A percentile compares a stretch with the other conserved stretches of the same genome.
These are phyloP conservation scores for Rhodotorula sphaerocarpa DNA, from an alignment of 768 basidiomycete genomes.

Conservation along the genomic window DNA sequence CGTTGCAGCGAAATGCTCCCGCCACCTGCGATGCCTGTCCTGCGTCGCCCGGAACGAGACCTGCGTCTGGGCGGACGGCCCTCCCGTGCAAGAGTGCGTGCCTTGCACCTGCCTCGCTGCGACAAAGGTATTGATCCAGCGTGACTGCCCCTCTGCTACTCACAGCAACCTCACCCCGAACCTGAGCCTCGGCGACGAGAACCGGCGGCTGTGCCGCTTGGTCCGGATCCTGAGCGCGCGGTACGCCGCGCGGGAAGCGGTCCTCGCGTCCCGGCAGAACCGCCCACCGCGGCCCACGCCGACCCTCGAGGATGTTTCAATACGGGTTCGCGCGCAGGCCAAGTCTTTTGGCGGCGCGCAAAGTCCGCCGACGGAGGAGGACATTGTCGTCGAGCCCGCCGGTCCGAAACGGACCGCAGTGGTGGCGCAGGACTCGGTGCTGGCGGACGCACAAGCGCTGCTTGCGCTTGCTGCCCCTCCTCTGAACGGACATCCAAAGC, in stretches of 20 bases:
- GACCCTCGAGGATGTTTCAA: neutral
- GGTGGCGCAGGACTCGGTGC: too few species aligned
- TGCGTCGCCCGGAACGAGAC: neutral
- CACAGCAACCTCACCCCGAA: too few species aligned
- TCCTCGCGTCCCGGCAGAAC: neutral
- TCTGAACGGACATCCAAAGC: too few species aligned
- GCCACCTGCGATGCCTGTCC: neutral
- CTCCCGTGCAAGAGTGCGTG: neutral
- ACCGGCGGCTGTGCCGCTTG: neutral
- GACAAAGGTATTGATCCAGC: too few species aligned
- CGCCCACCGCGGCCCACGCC: neutral
- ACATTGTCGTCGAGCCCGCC: too few species aligned
- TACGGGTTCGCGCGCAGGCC: neutral
- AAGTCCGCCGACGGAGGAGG: too few species aligned
- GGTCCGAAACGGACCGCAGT: too few species aligned
- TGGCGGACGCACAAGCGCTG: conserved; percentile 1
- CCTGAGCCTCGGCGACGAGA: too few species aligned
- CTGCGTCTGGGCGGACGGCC: conserved; percentile 10
- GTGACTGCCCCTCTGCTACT: too few species aligned
- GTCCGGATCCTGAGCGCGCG: neutral
- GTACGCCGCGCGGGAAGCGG: neutral
- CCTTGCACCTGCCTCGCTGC: too few species aligned
- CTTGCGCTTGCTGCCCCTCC: neutral
- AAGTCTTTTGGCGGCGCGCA: too few species aligned
- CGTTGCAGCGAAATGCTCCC: conserved; percentile 9